phyloP scores from a whole-genome alignment of 306 rosid species.

The Cyclanthera cordifolia region DNA sequence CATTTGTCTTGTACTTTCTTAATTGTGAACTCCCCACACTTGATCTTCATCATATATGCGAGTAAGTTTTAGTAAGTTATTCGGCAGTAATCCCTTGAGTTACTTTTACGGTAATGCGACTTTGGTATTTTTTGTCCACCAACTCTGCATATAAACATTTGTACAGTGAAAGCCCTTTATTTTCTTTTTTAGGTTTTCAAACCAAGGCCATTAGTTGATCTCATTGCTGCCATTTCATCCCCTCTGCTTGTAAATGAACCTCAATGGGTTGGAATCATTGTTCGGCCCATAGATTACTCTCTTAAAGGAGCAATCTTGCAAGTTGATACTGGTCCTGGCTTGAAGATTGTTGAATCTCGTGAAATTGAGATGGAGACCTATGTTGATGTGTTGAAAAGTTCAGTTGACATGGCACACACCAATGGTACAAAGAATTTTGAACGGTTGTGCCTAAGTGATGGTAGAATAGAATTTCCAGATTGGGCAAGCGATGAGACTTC shows the following conservation, averaged over 20 bases:
- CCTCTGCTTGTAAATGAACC: slow-evolving; percentile 83
- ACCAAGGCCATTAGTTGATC: slow-evolving; percentile 92
- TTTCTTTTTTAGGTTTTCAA: slow-evolving; percentile 53
- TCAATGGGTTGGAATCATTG: slow-evolving; percentile 88
- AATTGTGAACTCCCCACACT: background rate
- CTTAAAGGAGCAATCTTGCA: slow-evolving; percentile 80
- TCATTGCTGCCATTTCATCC: slow-evolving; percentile 80
- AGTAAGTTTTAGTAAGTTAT: background rate
- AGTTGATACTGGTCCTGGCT: slow-evolving; percentile 95
- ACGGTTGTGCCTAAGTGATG: slow-evolving; percentile 42
- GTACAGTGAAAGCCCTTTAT: background rate
- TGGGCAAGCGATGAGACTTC: slow-evolving; percentile 82
- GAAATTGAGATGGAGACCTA: slow-evolving; percentile 73
- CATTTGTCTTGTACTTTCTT: background rate
- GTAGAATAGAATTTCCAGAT: slow-evolving; percentile 77
- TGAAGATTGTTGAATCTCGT: slow-evolving; percentile 52
- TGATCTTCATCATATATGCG: background rate
- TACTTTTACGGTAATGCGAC: background rate
- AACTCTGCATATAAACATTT: background rate
- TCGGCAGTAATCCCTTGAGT: background rate
- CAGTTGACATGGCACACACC: slow-evolving; percentile 24
- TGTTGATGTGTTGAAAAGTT: slow-evolving; percentile 28
- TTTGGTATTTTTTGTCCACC: background rate
- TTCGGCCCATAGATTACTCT: slow-evolving; percentile 77
- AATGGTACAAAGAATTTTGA: slow-evolving; percentile 36